Evolutionary conservation across 352 stramenopile species (phyloP).

Genomic region (Globisporangium solare): DNA sequence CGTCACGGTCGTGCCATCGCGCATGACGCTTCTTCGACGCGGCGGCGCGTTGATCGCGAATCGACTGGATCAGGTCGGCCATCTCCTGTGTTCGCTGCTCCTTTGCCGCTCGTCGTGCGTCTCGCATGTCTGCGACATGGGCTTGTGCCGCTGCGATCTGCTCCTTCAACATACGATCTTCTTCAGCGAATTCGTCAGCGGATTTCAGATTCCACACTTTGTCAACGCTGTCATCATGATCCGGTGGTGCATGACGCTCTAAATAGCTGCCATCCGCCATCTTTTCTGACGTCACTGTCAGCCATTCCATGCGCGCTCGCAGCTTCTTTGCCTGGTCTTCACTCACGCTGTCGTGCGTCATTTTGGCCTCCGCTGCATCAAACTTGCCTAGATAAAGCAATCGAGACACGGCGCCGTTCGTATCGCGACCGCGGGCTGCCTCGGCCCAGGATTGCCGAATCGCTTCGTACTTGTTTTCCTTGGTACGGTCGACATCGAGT

Average conservation of each 20-base stretch:
- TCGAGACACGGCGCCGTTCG: conserved; percentile 45
- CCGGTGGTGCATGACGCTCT: background rate
- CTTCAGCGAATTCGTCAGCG: conserved; percentile 22
- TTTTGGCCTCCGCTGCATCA: conserved; percentile 32
- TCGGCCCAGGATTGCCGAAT: conserved; percentile 51
- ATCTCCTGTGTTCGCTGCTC: conserved; percentile 29
- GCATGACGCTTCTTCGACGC: conserved; percentile 29
- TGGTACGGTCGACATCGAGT: conserved; percentile 47
- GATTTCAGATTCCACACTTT: conserved; percentile 8
- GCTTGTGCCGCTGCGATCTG: conserved; percentile 22
- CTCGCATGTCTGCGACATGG: conserved; percentile 23
- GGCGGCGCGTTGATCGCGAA: conserved; percentile 29
- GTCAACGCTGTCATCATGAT: background rate
- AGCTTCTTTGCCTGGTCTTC: conserved; percentile 44
- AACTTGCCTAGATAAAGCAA: conserved; percentile 41
- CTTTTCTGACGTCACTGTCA: conserved; percentile 18
- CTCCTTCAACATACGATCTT: conserved; percentile 24
- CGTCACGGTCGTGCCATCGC: conserved; percentile 22
- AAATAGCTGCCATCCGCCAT: conserved; percentile 9
- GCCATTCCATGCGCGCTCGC: conserved; percentile 38
- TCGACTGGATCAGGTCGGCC: conserved; percentile 24
- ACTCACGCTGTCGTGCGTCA: conserved; percentile 33
- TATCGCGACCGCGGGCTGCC: conserved; percentile 45
- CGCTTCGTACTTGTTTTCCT: conserved; percentile 46
- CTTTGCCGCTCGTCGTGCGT: conserved; percentile 24